Conservation (phyloP, 306 rosid species). For the Boehmeria nivea region DNA sequence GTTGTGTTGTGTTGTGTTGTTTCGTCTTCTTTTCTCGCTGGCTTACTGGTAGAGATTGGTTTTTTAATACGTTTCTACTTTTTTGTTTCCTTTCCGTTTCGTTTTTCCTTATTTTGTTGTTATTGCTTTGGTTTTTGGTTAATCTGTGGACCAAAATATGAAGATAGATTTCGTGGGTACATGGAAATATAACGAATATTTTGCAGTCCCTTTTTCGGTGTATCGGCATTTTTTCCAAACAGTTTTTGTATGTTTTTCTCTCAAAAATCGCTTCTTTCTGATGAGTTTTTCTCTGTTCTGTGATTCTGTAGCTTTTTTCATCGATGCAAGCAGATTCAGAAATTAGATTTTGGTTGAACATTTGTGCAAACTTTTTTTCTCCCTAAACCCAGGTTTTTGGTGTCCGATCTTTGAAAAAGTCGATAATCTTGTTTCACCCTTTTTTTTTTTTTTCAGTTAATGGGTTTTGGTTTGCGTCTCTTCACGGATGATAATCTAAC, state of each 20-base stretch:
- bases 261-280: neutral
- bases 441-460: conserved; percentile 4
- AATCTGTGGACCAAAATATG: conserved; percentile 8
- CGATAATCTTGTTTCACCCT: neutral
- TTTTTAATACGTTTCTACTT: conserved; percentile 26
- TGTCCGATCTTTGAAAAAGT: conserved; percentile 31
- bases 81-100: conserved; percentile 20
- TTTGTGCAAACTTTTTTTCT: conserved; percentile 3
- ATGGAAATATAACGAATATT: neutral
- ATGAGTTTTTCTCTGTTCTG: no score
- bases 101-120: neutral
- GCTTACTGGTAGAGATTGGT: conserved; percentile 26
- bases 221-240: neutral
- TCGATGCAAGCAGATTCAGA: conserved; percentile 7
- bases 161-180: neutral
- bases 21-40: conserved; percentile 25
- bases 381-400: conserved; percentile 22
- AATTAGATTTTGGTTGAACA: conserved; percentile 7
- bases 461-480: conserved; percentile 12
- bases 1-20: conserved; percentile 5
- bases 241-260: conserved; percentile 16
- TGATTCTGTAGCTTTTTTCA: no score
- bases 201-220: neutral
- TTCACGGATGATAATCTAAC: neutral
- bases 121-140: conserved; percentile 7